These are phyloP conservation scores for Neurospora sp. DNA, from an alignment of 495 filamentous ascomycete species.

Conservation along the genomic window DNA sequence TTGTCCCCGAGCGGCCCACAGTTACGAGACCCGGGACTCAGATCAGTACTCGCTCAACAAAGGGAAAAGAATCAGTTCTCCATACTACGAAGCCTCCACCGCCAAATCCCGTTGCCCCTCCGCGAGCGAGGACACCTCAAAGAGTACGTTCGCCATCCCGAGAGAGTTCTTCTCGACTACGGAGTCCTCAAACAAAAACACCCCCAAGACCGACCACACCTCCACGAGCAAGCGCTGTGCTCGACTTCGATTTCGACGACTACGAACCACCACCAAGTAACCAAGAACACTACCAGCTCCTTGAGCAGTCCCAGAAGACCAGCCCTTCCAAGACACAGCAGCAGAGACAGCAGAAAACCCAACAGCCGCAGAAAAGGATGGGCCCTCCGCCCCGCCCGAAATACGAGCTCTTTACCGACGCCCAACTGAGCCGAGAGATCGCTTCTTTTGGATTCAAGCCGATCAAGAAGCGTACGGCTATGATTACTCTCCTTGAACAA, in stretches of 20 bases:
- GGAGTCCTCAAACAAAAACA: background rate
- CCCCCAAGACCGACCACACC: background rate
- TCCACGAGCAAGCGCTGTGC: background rate
- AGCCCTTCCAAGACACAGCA: constrained; percentile 1
- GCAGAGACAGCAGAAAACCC: background rate
- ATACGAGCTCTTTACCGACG: constrained; percentile 53
- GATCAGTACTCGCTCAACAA: background rate
- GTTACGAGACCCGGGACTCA: background rate
- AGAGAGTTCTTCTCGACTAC: accelerated
- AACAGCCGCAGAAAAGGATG: constrained; percentile 11
- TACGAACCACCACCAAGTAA: constrained; percentile 24
- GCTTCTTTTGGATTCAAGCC: constrained; percentile 64
- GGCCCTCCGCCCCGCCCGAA: constrained; percentile 35
- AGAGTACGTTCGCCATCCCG: accelerated
- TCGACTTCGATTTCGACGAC: background rate
- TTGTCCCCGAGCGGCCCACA: background rate
- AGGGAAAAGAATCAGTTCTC: background rate
- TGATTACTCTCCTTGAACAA: constrained; percentile 60
- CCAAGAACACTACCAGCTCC: constrained; percentile 19
- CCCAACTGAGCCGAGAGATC: constrained; percentile 52
- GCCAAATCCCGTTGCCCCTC: background rate
- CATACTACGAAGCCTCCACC: background rate
- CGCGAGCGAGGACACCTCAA: background rate
- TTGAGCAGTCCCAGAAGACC: constrained; percentile 9
- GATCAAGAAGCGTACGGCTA: constrained; percentile 55